Evolutionary conservation across 2,329 filamentous ascomycete genomes (phyloP), one percentile per base, ranked within the genome.

Genomic region (Hymenoscyphus linearis): DNA sequence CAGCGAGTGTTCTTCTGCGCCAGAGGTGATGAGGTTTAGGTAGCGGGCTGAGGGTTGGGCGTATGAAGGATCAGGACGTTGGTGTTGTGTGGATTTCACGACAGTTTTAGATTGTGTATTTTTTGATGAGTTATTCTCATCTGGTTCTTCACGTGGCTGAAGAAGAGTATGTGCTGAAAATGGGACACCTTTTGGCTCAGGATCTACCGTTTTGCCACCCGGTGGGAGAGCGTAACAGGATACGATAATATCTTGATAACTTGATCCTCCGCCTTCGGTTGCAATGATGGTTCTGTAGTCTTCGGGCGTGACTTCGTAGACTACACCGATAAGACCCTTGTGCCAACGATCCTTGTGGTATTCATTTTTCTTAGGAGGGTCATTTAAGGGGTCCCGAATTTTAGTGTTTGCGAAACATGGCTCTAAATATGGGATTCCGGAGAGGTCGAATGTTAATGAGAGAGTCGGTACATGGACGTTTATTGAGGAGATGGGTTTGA

Each of bases 331-430:
- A 2, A 99, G 82, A 4, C 91, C 90, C 70, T 92, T 93, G 65
- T 85, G 78, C 92, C 91, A 96, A 59, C 76, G 77, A 58, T 82
- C 78, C 69, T 84, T 83, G 68, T 82, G 77, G 66, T 82, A 81
- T 61, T 55, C 31, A 34, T 22, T 2, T 13, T 40, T 16, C 75
- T 65, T 53, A 75, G 71, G 9, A 66, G 62, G 3, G 64, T 67
- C 64, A 57, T 40, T 53, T 58, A 26, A 65, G 60, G 72, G 62
- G 76, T 77, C 16, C 78, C 79, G 47, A 81, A 66, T 72, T 85
- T 80, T 55, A 88, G 88, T 88, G 70, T 96, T 96, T 61, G 91
- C 92, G 73, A 98, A 97, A 74, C 93, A 96, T 0, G 95, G 93
- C 75, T 98, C 95, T 13, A 76, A 72, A 76, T 98, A 98, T 0